Evolutionary conservation across 2,329 filamentous ascomycete species (phyloP).

Genomic region (Pseudogymnoascus sp.): DNA sequence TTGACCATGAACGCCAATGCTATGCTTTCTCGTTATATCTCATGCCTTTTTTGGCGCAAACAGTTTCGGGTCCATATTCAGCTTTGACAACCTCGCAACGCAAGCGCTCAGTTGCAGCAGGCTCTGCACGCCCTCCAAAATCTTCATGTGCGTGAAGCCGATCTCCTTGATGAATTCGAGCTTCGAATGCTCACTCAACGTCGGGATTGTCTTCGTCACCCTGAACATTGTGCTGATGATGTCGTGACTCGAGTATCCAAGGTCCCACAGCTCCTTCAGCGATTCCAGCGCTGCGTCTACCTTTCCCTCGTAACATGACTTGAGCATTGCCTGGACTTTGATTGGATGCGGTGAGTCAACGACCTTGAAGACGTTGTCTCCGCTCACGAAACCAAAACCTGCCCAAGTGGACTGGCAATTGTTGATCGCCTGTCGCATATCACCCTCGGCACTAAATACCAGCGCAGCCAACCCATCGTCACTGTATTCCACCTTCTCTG

Average conservation of each 20-base stretch:
- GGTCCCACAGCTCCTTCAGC: constrained; percentile 82
- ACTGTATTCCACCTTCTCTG: constrained; percentile 80
- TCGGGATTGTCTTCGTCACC: constrained; percentile 92
- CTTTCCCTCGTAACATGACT: constrained; percentile 88
- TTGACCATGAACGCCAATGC: constrained; percentile 11
- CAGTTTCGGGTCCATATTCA: constrained; percentile 89
- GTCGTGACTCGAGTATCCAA: constrained; percentile 97
- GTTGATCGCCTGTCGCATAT: constrained; percentile 99
- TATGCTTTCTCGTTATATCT: constrained; percentile 29
- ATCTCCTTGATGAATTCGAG: constrained; percentile 98
- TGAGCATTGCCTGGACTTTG: constrained; percentile 98
- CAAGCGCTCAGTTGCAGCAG: constrained; percentile 90
- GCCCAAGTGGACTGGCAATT: constrained; percentile 90
- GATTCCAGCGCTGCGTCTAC: constrained; percentile 80
- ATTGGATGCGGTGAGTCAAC: constrained; percentile 96
- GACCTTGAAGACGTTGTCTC: constrained; percentile 96
- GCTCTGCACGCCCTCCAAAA: constrained; percentile 94
- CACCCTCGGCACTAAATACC: constrained; percentile 93
- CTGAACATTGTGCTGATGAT: constrained; percentile 99
- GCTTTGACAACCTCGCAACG: constrained; percentile 79
- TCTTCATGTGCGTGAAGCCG: constrained; percentile 98
- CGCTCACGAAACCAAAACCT: constrained; percentile 93
- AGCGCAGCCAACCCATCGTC: constrained; percentile 94
- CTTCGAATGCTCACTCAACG: constrained; percentile 87
- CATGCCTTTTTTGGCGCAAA: constrained; percentile 39